A percentile compares a stretch with the other conserved stretches of the same genome.
phyloP scores from a whole-genome alignment of 305 asterid species.

The Fraxinus sp. region DNA sequence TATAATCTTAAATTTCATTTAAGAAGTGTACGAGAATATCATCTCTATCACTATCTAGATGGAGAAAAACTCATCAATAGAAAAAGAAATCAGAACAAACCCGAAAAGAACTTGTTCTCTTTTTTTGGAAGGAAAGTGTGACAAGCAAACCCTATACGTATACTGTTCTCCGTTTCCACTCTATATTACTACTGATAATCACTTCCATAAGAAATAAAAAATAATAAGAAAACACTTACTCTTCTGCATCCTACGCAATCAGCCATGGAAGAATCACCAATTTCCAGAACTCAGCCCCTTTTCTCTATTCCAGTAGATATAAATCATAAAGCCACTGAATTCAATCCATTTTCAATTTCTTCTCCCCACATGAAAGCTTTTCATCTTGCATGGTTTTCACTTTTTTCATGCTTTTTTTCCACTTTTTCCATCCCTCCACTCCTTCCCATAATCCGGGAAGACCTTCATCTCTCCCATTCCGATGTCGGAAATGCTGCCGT shows the following conservation, averaged over 20 bases:
- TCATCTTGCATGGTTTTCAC: conserved; percentile 70
- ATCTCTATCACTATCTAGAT: background rate
- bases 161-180: background rate
- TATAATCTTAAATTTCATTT: too few relatives aligned
- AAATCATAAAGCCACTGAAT: conserved; percentile 48
- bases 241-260: background rate
- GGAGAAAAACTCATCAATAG: background rate
- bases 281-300: background rate
- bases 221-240: background rate
- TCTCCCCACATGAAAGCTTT: conserved; percentile 66
- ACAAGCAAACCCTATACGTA: background rate
- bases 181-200: background rate
- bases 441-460: conserved; percentile 54
- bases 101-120: background rate
- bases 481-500: conserved; percentile 55
- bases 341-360: conserved; percentile 46
- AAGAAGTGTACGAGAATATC: background rate
- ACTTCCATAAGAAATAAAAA: background rate
- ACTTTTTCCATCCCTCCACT: conserved; percentile 70
- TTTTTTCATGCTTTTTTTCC: conserved; percentile 63
- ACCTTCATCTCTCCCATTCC: conserved; percentile 46
- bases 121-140: background rate
- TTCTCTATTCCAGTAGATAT: conserved; percentile 32
- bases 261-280: conserved; percentile 27
- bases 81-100: background rate